phyloP scores from a whole-genome alignment of 2,329 filamentous ascomycete genomes.

The Rhytidhysteron rufulum region DNA sequence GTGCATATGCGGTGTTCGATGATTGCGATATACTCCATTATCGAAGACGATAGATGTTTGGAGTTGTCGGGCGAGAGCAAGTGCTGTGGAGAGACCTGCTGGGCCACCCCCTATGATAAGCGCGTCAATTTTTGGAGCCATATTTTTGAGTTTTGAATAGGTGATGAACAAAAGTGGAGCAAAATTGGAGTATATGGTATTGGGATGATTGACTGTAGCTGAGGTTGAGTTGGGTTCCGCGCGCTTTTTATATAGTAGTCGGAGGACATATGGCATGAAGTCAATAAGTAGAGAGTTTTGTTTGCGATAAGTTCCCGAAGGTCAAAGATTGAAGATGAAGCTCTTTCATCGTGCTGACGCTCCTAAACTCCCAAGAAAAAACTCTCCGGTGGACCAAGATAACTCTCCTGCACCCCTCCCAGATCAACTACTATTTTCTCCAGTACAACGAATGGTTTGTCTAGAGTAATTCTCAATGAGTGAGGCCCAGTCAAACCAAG shows the following conservation, averaged over 20 bases:
- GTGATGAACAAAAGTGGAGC: no score
- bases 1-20: conserved; percentile 37
- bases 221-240: no score
- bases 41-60: conserved; percentile 40
- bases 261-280: no score
- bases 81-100: conserved; percentile 37
- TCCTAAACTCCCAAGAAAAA: no score
- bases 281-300: no score
- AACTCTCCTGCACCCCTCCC: background rate
- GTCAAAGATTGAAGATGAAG: no score
- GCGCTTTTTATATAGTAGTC: no score
- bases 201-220: no score
- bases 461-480: background rate
- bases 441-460: background rate
- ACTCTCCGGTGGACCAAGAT: background rate
- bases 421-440: background rate
- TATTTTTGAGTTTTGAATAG: conserved; percentile 10
- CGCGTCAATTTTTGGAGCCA: conserved; percentile 9
- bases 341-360: no score
- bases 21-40: conserved; percentile 37
- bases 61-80: conserved; percentile 30
- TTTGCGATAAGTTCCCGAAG: no score
- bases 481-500: background rate
- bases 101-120: conserved; percentile 36
- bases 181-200: no score